Conservation (phyloP, 208 protist species). For the Kentomonas sorsogonicus region DNA sequence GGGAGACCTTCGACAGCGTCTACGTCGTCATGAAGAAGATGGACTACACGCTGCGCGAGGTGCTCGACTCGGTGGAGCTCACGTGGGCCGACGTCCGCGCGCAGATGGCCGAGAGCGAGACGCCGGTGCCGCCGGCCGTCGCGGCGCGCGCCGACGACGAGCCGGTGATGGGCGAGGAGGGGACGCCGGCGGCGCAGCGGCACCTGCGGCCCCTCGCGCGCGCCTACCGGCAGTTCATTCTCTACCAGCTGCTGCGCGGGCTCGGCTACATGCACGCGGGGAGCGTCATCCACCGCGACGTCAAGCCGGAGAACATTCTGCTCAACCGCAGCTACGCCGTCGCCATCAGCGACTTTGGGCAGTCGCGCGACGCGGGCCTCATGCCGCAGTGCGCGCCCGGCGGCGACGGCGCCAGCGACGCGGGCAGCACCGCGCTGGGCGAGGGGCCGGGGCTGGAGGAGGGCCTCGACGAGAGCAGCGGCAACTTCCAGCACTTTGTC, state of each 20-base stretch:
- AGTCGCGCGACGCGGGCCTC: slow-evolving; percentile 85
- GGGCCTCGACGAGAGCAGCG: background rate
- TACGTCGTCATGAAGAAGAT: slow-evolving; percentile 89
- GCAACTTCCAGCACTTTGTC: slow-evolving; percentile 17
- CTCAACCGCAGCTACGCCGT: slow-evolving; percentile 88
- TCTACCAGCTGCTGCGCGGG: slow-evolving; percentile 95
- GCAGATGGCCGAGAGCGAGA: background rate
- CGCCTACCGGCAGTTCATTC: slow-evolving; percentile 95
- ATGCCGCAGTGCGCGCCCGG: slow-evolving; percentile 16
- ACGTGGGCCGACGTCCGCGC: slow-evolving; percentile 17
- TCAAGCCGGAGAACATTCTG: slow-evolving; percentile 92
- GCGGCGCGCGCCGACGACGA: background rate
- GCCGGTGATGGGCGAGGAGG: slow-evolving; percentile 6
- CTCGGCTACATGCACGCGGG: slow-evolving; percentile 93
- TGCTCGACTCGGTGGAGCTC: slow-evolving; percentile 58
- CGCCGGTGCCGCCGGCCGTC: background rate
- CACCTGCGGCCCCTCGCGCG: slow-evolving; percentile 89
- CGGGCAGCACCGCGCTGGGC: slow-evolving; percentile 6
- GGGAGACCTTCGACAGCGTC: slow-evolving; percentile 67
- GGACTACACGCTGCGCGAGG: slow-evolving; percentile 82
- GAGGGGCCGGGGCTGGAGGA: slow-evolving; percentile 30
- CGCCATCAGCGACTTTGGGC: slow-evolving; percentile 96
- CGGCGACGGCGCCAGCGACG: slow-evolving; percentile 19
- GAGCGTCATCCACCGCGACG: slow-evolving; percentile 87
- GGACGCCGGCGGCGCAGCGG: slow-evolving; percentile 35